Conservation (phyloP, 495 filamentous ascomycete species). For the Aspergillus sclerotiicarbonarius region DNA sequence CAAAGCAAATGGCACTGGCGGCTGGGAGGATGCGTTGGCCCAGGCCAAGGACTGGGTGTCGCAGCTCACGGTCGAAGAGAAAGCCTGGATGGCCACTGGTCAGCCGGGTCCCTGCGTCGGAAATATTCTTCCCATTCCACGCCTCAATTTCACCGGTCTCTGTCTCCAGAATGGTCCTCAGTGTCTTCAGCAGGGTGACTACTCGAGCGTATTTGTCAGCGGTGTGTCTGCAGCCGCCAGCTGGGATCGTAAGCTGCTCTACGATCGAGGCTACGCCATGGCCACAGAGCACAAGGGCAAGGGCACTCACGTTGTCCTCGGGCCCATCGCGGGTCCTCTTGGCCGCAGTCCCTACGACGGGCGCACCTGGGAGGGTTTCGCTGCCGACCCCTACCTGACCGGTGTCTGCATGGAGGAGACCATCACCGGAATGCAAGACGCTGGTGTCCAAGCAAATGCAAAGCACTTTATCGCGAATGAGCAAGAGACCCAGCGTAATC, state of each 20-base stretch:
- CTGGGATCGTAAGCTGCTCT: slow-evolving; percentile 63
- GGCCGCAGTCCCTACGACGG: slow-evolving; percentile 51
- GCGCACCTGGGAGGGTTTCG: slow-evolving; percentile 75
- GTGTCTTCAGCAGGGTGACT: slow-evolving; percentile 48
- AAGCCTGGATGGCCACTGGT: slow-evolving; percentile 81
- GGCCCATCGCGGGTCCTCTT: slow-evolving; percentile 52
- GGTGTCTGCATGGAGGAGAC: slow-evolving; percentile 55
- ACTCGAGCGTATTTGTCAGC: slow-evolving; percentile 53
- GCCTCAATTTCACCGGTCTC: slow-evolving; percentile 44
- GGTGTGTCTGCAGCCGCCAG: slow-evolving; percentile 64
- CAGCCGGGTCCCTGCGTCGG: slow-evolving; percentile 71
- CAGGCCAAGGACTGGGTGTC: slow-evolving; percentile 69
- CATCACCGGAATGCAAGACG: slow-evolving; percentile 53
- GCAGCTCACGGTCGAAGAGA: slow-evolving; percentile 74
- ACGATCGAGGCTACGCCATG: slow-evolving; percentile 63
- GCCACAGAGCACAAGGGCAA: slow-evolving; percentile 51
- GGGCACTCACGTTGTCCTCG: slow-evolving; percentile 54
- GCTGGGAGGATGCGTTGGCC: slow-evolving; percentile 68
- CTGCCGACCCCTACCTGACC: slow-evolving; percentile 61
- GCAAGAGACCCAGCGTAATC: slow-evolving; percentile 44
- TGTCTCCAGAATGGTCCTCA: slow-evolving; percentile 57
- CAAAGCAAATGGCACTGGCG: slow-evolving; percentile 42
- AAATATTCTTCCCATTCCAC: slow-evolving; percentile 55
- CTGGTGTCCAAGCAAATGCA: slow-evolving; percentile 56
- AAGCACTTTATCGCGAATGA: slow-evolving; percentile 64